A percentile compares a stretch with the other conserved stretches of the same genome.
phyloP scores from a whole-genome alignment of 208 protist genomes.

The Jaenimonas drosophilae region DNA sequence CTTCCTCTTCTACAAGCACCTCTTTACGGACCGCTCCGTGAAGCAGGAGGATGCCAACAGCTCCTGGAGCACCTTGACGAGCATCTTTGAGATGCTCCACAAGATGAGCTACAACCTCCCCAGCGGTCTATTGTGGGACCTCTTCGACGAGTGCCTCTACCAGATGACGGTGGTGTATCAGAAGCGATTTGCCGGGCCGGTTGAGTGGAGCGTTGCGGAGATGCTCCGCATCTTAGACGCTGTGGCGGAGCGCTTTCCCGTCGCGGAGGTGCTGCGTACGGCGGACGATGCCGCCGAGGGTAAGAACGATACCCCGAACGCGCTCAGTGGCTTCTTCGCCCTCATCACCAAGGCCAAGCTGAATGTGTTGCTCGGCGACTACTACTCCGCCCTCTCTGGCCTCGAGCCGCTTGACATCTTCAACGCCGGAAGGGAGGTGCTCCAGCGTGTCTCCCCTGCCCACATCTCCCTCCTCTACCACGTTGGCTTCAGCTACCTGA shows the following conservation, averaged over 20 bases:
- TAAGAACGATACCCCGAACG: conserved; percentile 18
- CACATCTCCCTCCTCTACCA: conserved; percentile 77
- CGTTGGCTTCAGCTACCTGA: conserved; percentile 87
- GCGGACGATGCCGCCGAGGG: conserved; percentile 21
- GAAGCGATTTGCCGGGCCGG: conserved; percentile 47
- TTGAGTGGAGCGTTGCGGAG: conserved; percentile 63
- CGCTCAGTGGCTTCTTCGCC: conserved; percentile 77
- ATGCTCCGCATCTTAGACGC: conserved; percentile 41
- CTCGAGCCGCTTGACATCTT: conserved; percentile 69
- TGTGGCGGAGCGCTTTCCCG: conserved; percentile 44
- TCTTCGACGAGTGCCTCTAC: conserved; percentile 87
- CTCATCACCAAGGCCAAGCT: conserved; percentile 71
- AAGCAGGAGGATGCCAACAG: conserved; percentile 33
- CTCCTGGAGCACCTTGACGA: conserved; percentile 68
- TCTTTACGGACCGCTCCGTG: conserved; percentile 65
- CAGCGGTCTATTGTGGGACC: conserved; percentile 83
- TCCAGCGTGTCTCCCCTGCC: conserved; percentile 54
- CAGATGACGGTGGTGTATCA: conserved; percentile 87
- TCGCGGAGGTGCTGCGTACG: conserved; percentile 36
- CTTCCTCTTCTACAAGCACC: conserved; percentile 79
- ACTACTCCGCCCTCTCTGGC: conserved; percentile 62
- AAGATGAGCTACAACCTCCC: conserved; percentile 51
- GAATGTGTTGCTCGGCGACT: conserved; percentile 79
- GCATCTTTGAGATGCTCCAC: conserved; percentile 41
- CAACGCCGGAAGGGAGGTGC: conserved; percentile 42